phyloP scores from a whole-genome alignment of 208 protist species.

The Crithidia acanthocephali region DNA sequence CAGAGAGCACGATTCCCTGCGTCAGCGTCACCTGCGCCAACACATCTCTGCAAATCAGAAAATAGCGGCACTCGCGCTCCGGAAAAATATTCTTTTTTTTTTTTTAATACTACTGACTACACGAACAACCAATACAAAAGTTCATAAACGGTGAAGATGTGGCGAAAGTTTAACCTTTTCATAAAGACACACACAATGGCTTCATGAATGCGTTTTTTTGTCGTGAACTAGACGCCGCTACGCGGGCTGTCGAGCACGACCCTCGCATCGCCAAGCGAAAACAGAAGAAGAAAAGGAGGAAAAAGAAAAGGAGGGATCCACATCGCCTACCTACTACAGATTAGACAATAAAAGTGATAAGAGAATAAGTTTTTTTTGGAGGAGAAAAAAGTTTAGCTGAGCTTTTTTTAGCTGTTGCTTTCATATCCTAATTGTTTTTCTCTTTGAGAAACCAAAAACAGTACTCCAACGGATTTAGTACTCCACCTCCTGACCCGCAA shows the following conservation, averaged over 20 bases:
- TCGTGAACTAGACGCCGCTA: not conserved
- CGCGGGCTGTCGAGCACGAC: not conserved
- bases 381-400: not conserved
- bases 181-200: constrained; percentile 4
- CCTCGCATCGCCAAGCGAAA: not conserved
- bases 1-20: too few relatives aligned
- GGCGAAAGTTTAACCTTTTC: not conserved
- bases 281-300: constrained; percentile 12
- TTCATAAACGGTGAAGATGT: constrained; percentile 21
- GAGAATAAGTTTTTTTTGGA: constrained; percentile 4
- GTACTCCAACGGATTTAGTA: constrained; percentile 52
- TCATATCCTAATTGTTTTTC: constrained; percentile 15
- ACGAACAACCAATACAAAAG: constrained; percentile 3
- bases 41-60: too few relatives aligned
- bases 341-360: constrained; percentile 20
- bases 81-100: constrained; percentile 11
- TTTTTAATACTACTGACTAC: constrained; percentile 19
- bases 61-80: too few relatives aligned
- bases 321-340: constrained; percentile 18
- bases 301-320: constrained; percentile 13
- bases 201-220: not conserved
- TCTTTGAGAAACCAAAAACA: constrained; percentile 8
- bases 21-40: too few relatives aligned
- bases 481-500: constrained; percentile 90
- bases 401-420: not conserved